These are phyloP conservation scores for Amphichorda felina DNA, from an alignment of 2,329 filamentous ascomycete species.

Conservation along the genomic window DNA sequence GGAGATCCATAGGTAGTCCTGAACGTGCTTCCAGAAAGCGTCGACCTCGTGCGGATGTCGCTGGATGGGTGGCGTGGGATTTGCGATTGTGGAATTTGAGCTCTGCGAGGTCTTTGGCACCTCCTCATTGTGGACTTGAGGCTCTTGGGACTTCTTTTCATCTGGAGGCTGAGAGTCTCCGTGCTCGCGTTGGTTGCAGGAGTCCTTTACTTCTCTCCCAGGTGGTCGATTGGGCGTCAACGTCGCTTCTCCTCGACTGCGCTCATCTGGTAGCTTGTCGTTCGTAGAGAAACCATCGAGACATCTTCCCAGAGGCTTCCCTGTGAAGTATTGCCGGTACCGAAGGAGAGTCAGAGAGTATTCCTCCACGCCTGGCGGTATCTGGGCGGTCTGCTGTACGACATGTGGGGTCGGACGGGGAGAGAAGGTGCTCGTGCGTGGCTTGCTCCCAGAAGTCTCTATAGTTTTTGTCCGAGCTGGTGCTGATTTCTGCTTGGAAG, in stretches of 20 bases:
- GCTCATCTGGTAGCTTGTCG: neutral
- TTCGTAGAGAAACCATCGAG: slow-evolving; percentile 10
- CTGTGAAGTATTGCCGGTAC: slow-evolving; percentile 18
- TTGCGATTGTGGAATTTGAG: neutral
- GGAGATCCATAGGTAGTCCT: slow-evolving; percentile 14
- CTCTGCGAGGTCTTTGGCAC: neutral
- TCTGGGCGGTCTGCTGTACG: slow-evolving; percentile 1
- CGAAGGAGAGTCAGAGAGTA: slow-evolving; percentile 19
- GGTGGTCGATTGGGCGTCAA: neutral
- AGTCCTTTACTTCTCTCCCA: neutral
- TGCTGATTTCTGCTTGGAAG: slow-evolving; percentile 3
- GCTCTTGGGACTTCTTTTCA: neutral
- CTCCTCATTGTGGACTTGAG: neutral
- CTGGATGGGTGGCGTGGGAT: neutral
- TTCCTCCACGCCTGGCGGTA: slow-evolving; percentile 12
- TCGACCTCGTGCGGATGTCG: slow-evolving; percentile 12
- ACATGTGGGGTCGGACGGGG: no score
- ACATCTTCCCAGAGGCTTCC: slow-evolving; percentile 16
- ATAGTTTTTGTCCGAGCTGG: no score
- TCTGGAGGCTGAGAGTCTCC: neutral
- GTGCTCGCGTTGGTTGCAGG: neutral
- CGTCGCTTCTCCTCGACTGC: neutral
- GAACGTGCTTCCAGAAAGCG: slow-evolving; percentile 18
- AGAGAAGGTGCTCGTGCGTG: no score
- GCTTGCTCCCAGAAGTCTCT: no score